Evolutionary conservation across 805 yeast species (phyloP), one percentile per base, ranked within the genome.

Genomic region (Ogataea pilisensis): DNA sequence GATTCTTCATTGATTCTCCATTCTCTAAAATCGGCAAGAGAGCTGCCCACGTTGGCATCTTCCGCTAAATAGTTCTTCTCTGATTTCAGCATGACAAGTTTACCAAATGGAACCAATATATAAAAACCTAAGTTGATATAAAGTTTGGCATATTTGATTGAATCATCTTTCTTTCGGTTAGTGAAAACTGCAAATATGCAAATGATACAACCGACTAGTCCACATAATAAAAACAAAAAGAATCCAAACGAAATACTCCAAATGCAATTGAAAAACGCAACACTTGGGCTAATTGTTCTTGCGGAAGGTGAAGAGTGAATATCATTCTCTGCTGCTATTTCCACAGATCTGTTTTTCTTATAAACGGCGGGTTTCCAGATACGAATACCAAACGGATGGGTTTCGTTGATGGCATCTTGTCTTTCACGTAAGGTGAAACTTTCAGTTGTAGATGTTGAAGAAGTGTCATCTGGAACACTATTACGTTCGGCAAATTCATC

Each of bases 281-380:
- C 90, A 4, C 77, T 71, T 70, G 78, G 71, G 3, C 76, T 69
- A 8, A 86, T 78, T 4, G 65, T 66, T 44, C 75, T 67, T 46
- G 75, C 59, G 38, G 72, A 54, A 49, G 66, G 53, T 14, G 81
- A 76, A 35, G 88, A 90, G 62, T 91, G 97, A 50, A 93, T 87
- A 69, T 93, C 99, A 46, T 85, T 85, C 44, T 87, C 95, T 2
- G 98, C 97, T 43, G 87, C 82, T 31, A 80, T 73, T 51, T 93
- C 93, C 25, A 93, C 97, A 4, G 96, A 86, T 55, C 99, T 80
- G 44, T 76, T 75, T 62, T 93, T 93, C 61, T 93, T 93, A 65
- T 93, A 93, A 41, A 93, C 69, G 2, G 98, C 96, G 1, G 99
- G 99, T 58, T 93, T 93, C 99, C 99, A 93, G 54, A 93, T 87